Evolutionary conservation across 176 grass and related monocot species (phyloP).

Genomic region (Carex littledalei): DNA sequence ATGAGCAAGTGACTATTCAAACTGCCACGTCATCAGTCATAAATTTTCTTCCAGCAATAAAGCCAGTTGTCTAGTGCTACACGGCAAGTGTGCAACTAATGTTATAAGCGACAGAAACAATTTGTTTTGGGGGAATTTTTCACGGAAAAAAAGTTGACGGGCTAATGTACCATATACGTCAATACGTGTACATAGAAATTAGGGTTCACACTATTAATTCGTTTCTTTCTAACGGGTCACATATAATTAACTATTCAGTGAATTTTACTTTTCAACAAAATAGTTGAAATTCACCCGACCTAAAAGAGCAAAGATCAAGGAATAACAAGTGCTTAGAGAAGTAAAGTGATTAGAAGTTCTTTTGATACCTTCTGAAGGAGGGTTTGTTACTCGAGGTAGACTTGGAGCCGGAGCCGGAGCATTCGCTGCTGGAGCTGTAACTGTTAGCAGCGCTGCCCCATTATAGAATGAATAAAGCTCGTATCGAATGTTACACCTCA

Average conservation of each 20-base stretch:
- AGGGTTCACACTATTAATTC: not conserved
- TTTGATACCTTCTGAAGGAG: constrained; percentile 3
- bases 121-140: not conserved
- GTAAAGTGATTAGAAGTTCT: not conserved
- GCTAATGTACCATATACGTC: not conserved
- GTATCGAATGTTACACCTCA: constrained; percentile 30
- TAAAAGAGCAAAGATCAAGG: not conserved
- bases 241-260: too few species aligned
- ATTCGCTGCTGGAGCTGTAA: not conserved
- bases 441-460: not conserved
- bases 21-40: not conserved
- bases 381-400: not conserved
- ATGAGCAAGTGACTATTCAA: not conserved
- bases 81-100: not conserved
- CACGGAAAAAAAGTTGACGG: not conserved
- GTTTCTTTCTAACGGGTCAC: not conserved
- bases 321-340: not conserved
- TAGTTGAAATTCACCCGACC: not conserved
- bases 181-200: not conserved
- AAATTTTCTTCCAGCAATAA: not conserved
- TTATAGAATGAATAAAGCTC: constrained; percentile 20
- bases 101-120: not conserved
- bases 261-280: not conserved
- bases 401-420: not conserved
- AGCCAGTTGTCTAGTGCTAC: not conserved